Evolutionary conservation across 148 eudicot species (phyloP).

Genomic region (Fallopia convolvulus): DNA sequence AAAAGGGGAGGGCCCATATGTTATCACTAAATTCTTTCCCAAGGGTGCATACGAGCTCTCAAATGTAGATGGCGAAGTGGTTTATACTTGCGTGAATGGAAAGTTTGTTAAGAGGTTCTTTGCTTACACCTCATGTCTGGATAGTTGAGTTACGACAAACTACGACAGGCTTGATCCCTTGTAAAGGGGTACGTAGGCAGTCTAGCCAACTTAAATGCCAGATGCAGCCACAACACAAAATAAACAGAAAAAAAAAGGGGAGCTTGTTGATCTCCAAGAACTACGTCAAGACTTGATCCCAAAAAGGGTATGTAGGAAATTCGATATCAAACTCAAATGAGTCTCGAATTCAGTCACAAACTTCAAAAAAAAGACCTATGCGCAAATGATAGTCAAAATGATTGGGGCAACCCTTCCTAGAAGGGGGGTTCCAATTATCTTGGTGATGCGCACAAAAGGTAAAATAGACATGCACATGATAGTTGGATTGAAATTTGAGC

Average conservation of each 20-base stretch:
- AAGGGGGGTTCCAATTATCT: too few relatives aligned
- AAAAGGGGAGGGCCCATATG: background rate
- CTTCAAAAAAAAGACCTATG: background rate
- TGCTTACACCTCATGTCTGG: too few relatives aligned
- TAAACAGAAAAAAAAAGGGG: too few relatives aligned
- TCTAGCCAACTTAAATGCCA: background rate
- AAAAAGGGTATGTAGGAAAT: too few relatives aligned
- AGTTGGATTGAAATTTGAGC: too few relatives aligned
- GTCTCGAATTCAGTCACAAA: too few relatives aligned
- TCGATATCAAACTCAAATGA: too few relatives aligned
- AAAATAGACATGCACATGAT: too few relatives aligned
- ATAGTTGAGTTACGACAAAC: background rate
- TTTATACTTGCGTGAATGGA: background rate
- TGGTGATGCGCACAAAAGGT: too few relatives aligned
- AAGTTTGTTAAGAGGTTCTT: background rate
- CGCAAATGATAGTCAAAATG: background rate
- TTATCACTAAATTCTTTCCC: background rate
- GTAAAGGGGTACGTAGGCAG: background rate
- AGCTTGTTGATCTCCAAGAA: too few relatives aligned
- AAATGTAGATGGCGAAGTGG: background rate
- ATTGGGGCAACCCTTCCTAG: background rate
- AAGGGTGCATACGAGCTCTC: background rate
- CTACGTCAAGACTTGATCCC: too few relatives aligned
- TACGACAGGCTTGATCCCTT: background rate
- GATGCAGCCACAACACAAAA: background rate